Evolutionary conservation across 345 rosid species (phyloP).

Genomic region (Melaleuca alternifolia): DNA sequence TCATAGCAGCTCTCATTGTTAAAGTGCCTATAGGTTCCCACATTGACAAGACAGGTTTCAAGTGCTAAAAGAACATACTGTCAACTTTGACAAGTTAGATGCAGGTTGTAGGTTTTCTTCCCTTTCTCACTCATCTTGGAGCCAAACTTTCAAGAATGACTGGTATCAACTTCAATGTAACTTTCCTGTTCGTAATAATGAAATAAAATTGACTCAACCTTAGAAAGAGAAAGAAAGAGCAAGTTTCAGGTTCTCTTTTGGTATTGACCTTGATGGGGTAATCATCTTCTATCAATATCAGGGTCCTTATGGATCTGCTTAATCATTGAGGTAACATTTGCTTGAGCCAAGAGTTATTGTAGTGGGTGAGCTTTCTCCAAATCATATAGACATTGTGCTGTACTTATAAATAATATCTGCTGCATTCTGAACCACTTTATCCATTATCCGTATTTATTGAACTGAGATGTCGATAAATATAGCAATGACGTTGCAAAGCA

Average conservation of each 20-base stretch:
- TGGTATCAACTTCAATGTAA: background rate
- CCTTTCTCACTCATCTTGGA: background rate
- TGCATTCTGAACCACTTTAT: background rate
- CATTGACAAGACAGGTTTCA: background rate
- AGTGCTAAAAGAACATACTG: background rate
- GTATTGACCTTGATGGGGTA: background rate
- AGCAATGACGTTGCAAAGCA: background rate
- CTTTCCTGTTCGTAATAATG: background rate
- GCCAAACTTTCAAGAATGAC: background rate
- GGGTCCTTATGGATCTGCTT: background rate
- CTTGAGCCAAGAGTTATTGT: background rate
- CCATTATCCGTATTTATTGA: background rate
- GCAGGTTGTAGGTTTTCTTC: background rate
- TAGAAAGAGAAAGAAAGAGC: background rate
- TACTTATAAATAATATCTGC: background rate
- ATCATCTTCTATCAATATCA: background rate
- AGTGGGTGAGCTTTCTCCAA: background rate
- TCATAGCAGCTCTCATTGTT: background rate
- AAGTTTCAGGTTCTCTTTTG: background rate
- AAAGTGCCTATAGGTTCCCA: background rate
- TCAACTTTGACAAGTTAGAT: background rate
- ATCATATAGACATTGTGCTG: background rate
- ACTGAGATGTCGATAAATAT: background rate
- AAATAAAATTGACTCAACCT: background rate
- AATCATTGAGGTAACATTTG: background rate